These are phyloP conservation scores for Apostasia ramifera DNA, from an alignment of 106 monocot genomes.

Conservation along the genomic window DNA sequence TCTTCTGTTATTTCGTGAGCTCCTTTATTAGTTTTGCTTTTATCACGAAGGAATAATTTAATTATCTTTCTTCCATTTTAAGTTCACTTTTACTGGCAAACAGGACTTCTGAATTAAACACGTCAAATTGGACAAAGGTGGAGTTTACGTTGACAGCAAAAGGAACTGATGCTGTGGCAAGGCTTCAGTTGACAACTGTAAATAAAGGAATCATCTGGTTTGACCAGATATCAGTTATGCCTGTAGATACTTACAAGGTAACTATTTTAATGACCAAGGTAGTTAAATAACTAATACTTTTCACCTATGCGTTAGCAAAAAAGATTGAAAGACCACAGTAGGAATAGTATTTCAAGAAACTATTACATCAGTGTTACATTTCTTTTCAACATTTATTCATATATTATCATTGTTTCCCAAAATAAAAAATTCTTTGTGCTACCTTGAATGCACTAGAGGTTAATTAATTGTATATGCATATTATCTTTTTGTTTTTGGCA, in stretches of 20 bases:
- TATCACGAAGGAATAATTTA: neutral
- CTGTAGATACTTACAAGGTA: slow-evolving; percentile 86
- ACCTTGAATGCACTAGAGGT: neutral
- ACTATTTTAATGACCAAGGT: neutral
- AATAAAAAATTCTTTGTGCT: neutral
- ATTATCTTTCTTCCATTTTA: neutral
- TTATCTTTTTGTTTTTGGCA: too few species aligned
- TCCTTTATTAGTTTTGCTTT: neutral
- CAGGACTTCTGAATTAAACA: slow-evolving; percentile 28
- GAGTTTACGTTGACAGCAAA: slow-evolving; percentile 49
- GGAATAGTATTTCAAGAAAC: too few species aligned
- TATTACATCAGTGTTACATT: too few species aligned
- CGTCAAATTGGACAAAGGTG: slow-evolving; percentile 64
- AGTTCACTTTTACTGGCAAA: slow-evolving; percentile 3
- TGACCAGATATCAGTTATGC: slow-evolving; percentile 87
- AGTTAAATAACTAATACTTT: too few species aligned
- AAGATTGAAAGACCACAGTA: too few species aligned
- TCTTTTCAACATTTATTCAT: too few species aligned
- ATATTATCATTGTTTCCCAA: too few species aligned
- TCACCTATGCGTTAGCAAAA: too few species aligned
- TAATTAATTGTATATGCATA: too few species aligned
- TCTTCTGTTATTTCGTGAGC: slow-evolving; percentile 53
- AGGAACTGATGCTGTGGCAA: slow-evolving; percentile 51
- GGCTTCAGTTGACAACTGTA: slow-evolving; percentile 75
- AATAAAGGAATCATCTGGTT: slow-evolving; percentile 74